These are phyloP conservation scores for rapeseed (Brassica napus) DNA, from an alignment of 345 rosid genomes.

Conservation along the genomic window Da-Ae NC_063442.1:38408501-38409000, in stretches of 20 bases:
- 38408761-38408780: conserved; percentile 39
- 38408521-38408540: conserved; percentile 71
- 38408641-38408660: conserved; percentile 38
- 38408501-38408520: conserved; percentile 66
- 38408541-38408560: conserved; percentile 43
- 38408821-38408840: conserved; percentile 11
- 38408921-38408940: background rate
- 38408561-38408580: conserved; percentile 62
- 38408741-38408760: conserved; percentile 51
- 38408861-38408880: conserved; percentile 1
- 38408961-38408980: background rate
- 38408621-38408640: conserved; percentile 56
- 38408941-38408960: background rate
- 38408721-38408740: conserved; percentile 51
- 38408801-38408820: conserved; percentile 34
- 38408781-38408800: conserved; percentile 69
- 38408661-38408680: conserved; percentile 54
- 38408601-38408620: conserved; percentile 57
- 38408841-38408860: conserved; percentile 15
- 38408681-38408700: conserved; percentile 67
- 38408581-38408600: conserved; percentile 61
- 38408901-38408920: background rate
- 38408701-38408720: conserved; percentile 64
- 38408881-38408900: conserved; percentile 8
- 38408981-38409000: background rate